Base-by-base conservation (phyloP, 306 rosid species). In the Fagus sylvatica region DNA sequence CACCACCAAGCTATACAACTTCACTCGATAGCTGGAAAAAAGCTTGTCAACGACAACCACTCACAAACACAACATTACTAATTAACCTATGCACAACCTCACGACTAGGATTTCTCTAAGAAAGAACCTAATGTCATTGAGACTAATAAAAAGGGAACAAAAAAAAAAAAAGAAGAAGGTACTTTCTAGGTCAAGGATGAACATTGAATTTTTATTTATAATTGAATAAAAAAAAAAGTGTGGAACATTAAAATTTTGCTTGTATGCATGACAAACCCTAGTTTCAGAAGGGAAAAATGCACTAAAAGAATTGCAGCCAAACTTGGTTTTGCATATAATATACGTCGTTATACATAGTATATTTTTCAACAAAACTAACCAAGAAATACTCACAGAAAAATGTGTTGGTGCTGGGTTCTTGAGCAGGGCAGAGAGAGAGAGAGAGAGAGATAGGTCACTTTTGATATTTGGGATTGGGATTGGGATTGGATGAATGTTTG, bases 301-400 rank as follows among this genome's bases (percentile, higher is more conserved):
- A 10, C 51, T 15, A 46, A 46, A 46, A 10, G 51, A 46, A 46
- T 46, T 46, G 51, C 15, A 46, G 51, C 51, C 51, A 46, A 46
- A 46, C 15, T 56, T 19, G 30, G 4, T 56, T 3, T 28, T 17
- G 5, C 34, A 72, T 49, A 16, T 53, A 12, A 43, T 32, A 19
- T 5, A 22, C 28, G 28, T 22, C 28, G 28, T 22, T 22, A 1
- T 51, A 33, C 55, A 56, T 13, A 39, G 51, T 28, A 36, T 37
- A 16, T 13, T 55, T 60, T 51, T 42, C 37, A 75, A 65, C 48
- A 15, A 69, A 5, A 62, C 1, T 16, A 11, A 61, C 7, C 7
- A 3, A 61, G 4, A 46, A 4, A 69, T 51, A 87, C 90, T 89
- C 88, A 89, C 91, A 83, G 89, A 62, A 77, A 74, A 71, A 71